Evolutionary conservation across 2,329 filamentous ascomycete species (phyloP), one percentile per base, ranked within the genome.

Genomic region (Pezicula carpinea): DNA sequence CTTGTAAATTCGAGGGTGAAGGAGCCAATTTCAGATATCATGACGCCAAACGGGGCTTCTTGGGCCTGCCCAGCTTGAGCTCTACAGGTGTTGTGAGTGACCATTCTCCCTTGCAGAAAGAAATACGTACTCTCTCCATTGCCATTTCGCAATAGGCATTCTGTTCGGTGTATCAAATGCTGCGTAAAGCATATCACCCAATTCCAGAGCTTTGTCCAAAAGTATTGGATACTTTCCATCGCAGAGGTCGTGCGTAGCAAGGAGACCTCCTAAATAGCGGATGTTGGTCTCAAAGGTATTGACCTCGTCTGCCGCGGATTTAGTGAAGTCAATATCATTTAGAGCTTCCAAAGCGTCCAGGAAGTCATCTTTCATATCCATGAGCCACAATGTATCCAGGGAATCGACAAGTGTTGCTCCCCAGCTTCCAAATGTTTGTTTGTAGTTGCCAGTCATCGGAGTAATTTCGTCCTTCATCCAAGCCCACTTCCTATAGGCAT

Each of bases 371-470:
- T 77, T 79, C 65, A 93, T 60, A 26, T 78, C 86, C 76, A 91
- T 88, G 55, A 95, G 89, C 85, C 86, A 93, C 2, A 95, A 72
- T 0, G 88, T 89, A 60, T 95, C 89, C 43, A 90, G 69, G 1
- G 80, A 73, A 68, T 95, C 89, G 5, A 95, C 85, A 49, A 95
- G 63, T 0, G 89, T 92, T 8, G 89, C 89, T n/a, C 86, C 87
- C 89, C 89, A 95, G 38, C 85, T 87, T 60, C 88, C 91, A 65
- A 96, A 96, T 0, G 88, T 87, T 60, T 96, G 85, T 19, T 79
- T 79, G 52, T 70, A 78, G 6, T 68, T 70, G 46, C 82, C 82
- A 22, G 78, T 77, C 14, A 91, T 70, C 2, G 91, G 91, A 39
- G 68, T 75, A 10, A 96, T 69, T 68, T 96, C 91, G 62, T 96